Percentiles rank a stretch among this genome's conserved stretches.
These are phyloP conservation scores for Salix arbutifolia DNA, from an alignment of 345 rosid genomes.

Conservation along the genomic window DNA sequence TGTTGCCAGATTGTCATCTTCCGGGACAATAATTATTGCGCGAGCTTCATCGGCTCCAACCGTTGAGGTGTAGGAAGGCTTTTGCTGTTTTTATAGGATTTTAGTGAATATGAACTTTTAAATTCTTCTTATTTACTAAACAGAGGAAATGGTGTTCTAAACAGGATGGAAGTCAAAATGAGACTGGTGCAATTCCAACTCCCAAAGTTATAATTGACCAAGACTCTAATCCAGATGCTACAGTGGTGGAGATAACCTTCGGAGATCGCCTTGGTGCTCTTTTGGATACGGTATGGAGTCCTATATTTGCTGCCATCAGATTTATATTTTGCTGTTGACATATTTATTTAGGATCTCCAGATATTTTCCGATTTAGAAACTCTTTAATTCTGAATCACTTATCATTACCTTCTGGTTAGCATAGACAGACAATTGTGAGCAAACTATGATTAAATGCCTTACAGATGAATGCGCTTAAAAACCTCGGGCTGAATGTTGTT, in stretches of 20 bases:
- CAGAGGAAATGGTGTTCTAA: conserved; percentile 24
- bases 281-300: conserved; percentile 65
- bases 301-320: background rate
- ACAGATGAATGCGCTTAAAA: conserved; percentile 89
- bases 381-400: background rate
- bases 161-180: conserved; percentile 58
- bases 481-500: conserved; percentile 86
- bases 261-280: conserved; percentile 99
- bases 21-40: conserved; percentile 29
- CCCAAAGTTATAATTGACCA: conserved; percentile 92
- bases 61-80: conserved; percentile 55
- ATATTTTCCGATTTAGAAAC: background rate
- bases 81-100: conserved; percentile 8
- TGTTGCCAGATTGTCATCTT: conserved; percentile 44
- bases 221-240: conserved; percentile 89
- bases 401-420: background rate
- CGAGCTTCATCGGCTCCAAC: conserved; percentile 66
- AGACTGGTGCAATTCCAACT: conserved; percentile 65
- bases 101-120: background rate
- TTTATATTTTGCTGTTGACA: background rate
- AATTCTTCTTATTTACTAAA: conserved; percentile 4
- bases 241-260: conserved; percentile 78
- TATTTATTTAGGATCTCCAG: background rate
- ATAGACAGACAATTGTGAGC: background rate
- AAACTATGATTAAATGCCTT: conserved; percentile 21